A percentile compares a stretch with the other conserved stretches of the same genome.
Conservation (phyloP, 2,329 filamentous ascomycete species). For the Ophiognomonia clavigignenti-juglandacearum region DNA sequence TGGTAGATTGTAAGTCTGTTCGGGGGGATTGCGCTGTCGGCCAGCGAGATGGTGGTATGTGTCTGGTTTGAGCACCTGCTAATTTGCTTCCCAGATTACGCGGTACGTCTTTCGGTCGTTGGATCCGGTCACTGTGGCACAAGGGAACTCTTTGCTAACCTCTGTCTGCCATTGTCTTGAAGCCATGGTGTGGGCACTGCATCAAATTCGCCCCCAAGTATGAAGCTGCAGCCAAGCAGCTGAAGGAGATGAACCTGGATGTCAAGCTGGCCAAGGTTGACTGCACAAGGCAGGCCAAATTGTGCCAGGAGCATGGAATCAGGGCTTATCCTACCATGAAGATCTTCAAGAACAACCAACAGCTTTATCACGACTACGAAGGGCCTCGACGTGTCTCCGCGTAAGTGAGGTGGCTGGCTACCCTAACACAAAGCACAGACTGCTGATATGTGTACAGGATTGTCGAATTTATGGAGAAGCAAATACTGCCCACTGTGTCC, state of each 20-base stretch:
- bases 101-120: not conserved
- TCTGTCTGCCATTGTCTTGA: not conserved
- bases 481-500: constrained; percentile 89
- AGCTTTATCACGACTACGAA: constrained; percentile 76
- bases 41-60: too few species aligned
- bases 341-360: constrained; percentile 84
- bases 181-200: constrained; percentile 66
- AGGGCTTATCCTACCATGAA: constrained; percentile 98
- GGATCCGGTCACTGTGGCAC: not conserved
- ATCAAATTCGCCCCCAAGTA: constrained; percentile 94
- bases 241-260: constrained; percentile 78
- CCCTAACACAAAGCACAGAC: not conserved
- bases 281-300: constrained; percentile 88
- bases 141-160: not conserved
- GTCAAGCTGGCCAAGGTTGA: constrained; percentile 80
- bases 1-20: constrained; percentile 77
- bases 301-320: constrained; percentile 85
- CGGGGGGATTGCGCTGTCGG: too few species aligned
- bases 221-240: constrained; percentile 75
- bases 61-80: not conserved
- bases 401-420: constrained; percentile 38
- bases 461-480: constrained; percentile 93
- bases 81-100: not conserved
- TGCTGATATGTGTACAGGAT: constrained; percentile 38
- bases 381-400: constrained; percentile 83